Base-by-base conservation (phyloP, 352 stramenopile genomes). In the Phytophthora citrophthora region DNA sequence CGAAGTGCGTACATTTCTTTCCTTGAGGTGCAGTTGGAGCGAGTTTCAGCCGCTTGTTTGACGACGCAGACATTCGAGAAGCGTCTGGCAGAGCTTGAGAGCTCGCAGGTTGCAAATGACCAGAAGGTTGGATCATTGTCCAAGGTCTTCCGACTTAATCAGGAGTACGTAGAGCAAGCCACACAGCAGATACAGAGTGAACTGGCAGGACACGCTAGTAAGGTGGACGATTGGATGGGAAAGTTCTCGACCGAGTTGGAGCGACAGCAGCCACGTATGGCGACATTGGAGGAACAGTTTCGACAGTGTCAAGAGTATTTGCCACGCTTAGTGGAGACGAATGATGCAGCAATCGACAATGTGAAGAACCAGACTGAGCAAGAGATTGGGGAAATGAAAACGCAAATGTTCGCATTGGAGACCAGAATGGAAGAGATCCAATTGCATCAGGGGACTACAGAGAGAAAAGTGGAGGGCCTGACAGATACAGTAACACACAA, bases 1-100 rank as follows among this genome's bases (percentile, higher is more conserved):
- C 83, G 89, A 31, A 83, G 73, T 43, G 88, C 88, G 38, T 96
- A 96, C 76, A 89, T 95, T 27, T 94, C 84, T 6, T 96, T 94
- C 69, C 80, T 96, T 2, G 88, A 96, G 60, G 84, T 93, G 59
- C 88, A 96, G 67, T 70, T 96, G 36, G 88, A 96, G 64, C 85
- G 86, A 27, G 86, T 96, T 7, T 92, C 85, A n/a, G 78, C 88
- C 3, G 88, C 88, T 16, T 94, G 85, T 40, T 63, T 96, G 53
- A 81, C 72, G 6, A 79, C 78, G 44, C 82, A 94, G 63, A 86
- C 73, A 18, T 83, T 93, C 46, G 85, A 93, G 61, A 70, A 74
- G 64, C 77, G 83, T 6, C 64, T 93, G 31, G 53, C 64, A 4
- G 82, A 80, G 43, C 60, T 93, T 27, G 82, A 91, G 51, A 68